Evolutionary conservation across 805 yeast species (phyloP).

Genomic region (Myxozyma vanderwaltii): DNA sequence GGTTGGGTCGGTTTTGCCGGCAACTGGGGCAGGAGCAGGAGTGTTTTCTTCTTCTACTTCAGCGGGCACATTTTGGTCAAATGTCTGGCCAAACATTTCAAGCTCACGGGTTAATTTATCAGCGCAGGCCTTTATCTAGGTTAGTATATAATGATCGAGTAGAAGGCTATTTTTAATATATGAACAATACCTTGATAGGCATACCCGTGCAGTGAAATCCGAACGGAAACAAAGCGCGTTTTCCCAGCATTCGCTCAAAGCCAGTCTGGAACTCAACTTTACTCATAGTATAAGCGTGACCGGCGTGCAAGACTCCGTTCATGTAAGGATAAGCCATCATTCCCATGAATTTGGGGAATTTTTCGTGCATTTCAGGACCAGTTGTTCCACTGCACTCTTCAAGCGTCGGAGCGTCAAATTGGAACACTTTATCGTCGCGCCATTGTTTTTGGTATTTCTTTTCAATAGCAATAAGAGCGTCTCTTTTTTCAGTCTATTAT

Average conservation of each 20-base stretch:
- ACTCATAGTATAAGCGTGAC: constrained; percentile 93
- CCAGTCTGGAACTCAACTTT: constrained; percentile 92
- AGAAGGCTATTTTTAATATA: too few relatives aligned
- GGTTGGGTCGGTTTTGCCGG: constrained; percentile 60
- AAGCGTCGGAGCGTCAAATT: constrained; percentile 80
- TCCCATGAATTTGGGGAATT: constrained; percentile 83
- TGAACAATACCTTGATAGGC: constrained; percentile 65
- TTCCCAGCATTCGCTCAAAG: constrained; percentile 92
- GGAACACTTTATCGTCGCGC: constrained; percentile 84
- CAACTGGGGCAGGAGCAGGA: constrained; percentile 26
- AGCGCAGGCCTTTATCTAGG: constrained; percentile 68
- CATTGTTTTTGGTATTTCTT: constrained; percentile 83
- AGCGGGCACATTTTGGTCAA: constrained; percentile 54
- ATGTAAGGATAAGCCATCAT: constrained; percentile 99
- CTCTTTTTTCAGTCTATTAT: constrained; percentile 85
- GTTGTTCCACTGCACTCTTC: constrained; percentile 59
- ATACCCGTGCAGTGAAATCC: constrained; percentile 99
- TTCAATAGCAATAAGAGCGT: constrained; percentile 85
- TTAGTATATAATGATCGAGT: background rate
- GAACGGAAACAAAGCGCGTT: constrained; percentile 87
- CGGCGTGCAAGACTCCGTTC: constrained; percentile 98
- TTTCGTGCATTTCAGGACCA: constrained; percentile 65
- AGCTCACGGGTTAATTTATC: constrained; percentile 92
- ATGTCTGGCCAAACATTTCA: constrained; percentile 85
- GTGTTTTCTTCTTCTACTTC: constrained; percentile 42